Base-by-base conservation (phyloP, 768 basidiomycete species). In the Trametes coccinea region DNA sequence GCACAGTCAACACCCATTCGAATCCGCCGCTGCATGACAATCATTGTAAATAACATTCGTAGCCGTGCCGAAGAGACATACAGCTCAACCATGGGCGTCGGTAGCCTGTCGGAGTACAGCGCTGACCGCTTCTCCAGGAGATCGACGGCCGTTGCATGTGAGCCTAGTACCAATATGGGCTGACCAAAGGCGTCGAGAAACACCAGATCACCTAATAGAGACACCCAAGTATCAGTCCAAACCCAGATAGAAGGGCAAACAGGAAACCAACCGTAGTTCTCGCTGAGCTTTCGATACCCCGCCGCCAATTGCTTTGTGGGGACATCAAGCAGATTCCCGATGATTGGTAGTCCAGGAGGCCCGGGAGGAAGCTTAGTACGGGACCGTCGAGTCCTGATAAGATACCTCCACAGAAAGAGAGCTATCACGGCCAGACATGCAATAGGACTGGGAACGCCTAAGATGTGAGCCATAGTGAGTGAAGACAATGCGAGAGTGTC, bases 61-160 rank as follows among this genome's bases (percentile, higher is more conserved):
- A 22, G 22, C 22, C 22, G 22, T 22, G 22, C 22, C 22, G 22
- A 22, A 22, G 45, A 14, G 27, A 84, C 86, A 66, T 67, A 89
- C 82, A 91, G 77, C 56, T 92, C 22, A 11, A 48, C 33, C 56
- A 60, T 59, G 49, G 57, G 10, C 14, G 53, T 50, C 1, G 13
- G 37, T 8, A 46, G 22, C 50, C 69, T 57, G 53, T 63, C 64
- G 1, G 69, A 68, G 39, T 68, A 70, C 27, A 59, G 59, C 14
- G 56, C 30, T 3, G 63, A 64, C 7, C 66, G 61, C 44, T 67
- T 70, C 55, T 67, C 66, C 5, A 70, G 43, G 4, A 70, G 54
- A 17, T 70, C 69, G 5, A 40, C 22, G 9, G 59, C 64, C 0
- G 57, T 54, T 27, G 56, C 27, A 9, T 51, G 52, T n/a, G 61